Conservation (phyloP, 129 eudicot species). For the Chrysanthemum lavandulifolium region DNA sequence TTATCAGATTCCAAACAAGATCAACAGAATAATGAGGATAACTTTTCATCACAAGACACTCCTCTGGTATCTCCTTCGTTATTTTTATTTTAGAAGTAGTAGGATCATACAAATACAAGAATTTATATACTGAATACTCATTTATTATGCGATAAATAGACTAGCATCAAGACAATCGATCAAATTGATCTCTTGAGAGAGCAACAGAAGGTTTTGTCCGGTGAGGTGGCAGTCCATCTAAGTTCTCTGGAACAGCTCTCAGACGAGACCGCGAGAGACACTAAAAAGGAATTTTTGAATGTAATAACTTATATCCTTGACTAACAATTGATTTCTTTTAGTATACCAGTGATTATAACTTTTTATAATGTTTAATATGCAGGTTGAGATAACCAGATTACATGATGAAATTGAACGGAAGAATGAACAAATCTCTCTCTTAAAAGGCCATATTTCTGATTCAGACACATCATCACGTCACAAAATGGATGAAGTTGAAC, state of each 20-base stretch:
- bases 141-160: conserved; percentile 39
- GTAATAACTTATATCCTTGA: conserved; percentile 32
- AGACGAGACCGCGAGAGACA: conserved; percentile 53
- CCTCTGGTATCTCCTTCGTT: conserved; percentile 61
- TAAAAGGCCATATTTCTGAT: conserved; percentile 60
- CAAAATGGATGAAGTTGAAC: conserved; percentile 50
- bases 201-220: conserved; percentile 74
- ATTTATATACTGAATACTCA: background rate
- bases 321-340: conserved; percentile 1
- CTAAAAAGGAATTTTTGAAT: conserved; percentile 47
- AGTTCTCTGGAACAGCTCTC: conserved; percentile 64
- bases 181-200: conserved; percentile 76
- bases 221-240: conserved; percentile 74
- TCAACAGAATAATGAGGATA: conserved; percentile 55
- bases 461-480: conserved; percentile 39
- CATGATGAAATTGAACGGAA: conserved; percentile 59
- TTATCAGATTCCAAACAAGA: conserved; percentile 51
- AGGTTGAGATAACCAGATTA: conserved; percentile 66
- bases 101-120: background rate
- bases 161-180: conserved; percentile 51
- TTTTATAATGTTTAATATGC: conserved; percentile 18
- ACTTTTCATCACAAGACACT: conserved; percentile 53
- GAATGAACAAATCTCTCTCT: conserved; percentile 61
- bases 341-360: conserved; percentile 13
- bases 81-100: conserved; percentile 1